A percentile compares a stretch with the other conserved stretches of the same genome.
Evolutionary conservation across 345 rosid genomes (phyloP).

Genomic region (Citrus medica): DNA sequence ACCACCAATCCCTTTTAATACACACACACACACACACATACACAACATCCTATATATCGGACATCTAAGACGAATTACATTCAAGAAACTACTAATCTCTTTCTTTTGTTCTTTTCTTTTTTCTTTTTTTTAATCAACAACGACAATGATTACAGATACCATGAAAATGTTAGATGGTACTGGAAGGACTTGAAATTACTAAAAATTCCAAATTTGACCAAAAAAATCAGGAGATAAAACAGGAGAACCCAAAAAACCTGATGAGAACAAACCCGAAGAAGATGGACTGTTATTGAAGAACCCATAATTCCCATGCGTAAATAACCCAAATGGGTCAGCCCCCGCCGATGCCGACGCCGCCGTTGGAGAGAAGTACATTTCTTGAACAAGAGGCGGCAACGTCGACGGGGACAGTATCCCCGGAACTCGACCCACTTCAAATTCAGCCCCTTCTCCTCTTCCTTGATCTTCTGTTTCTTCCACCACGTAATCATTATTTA

Average conservation of each 20-base stretch:
- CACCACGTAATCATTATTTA: slow-evolving; percentile 19
- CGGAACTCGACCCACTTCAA: slow-evolving; percentile 39
- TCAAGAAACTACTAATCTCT: not conserved
- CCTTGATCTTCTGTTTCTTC: not conserved
- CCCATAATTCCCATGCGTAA: slow-evolving; percentile 20
- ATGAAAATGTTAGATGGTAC: no score
- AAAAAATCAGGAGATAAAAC: slow-evolving; percentile 49
- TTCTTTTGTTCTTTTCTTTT: not conserved
- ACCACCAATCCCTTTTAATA: no score
- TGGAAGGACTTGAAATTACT: not conserved
- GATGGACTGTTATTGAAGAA: slow-evolving; percentile 37
- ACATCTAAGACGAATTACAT: no score
- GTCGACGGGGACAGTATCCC: slow-evolving; percentile 76
- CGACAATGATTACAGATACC: no score
- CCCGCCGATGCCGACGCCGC: slow-evolving; percentile 10
- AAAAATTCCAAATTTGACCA: slow-evolving; percentile 43
- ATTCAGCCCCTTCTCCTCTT: not conserved
- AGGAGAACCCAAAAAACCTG: slow-evolving; percentile 37
- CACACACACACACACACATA: no score
- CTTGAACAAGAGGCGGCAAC: slow-evolving; percentile 36
- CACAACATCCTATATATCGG: no score
- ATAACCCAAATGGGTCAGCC: slow-evolving; percentile 20
- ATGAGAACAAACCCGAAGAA: slow-evolving; percentile 25
- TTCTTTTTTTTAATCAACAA: no score
- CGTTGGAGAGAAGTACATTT: slow-evolving; percentile 59